These are phyloP conservation scores for Dendrocalamus latiflorus DNA, from an alignment of 202 grass and related monocot species.

Conservation along the genomic window DNA sequence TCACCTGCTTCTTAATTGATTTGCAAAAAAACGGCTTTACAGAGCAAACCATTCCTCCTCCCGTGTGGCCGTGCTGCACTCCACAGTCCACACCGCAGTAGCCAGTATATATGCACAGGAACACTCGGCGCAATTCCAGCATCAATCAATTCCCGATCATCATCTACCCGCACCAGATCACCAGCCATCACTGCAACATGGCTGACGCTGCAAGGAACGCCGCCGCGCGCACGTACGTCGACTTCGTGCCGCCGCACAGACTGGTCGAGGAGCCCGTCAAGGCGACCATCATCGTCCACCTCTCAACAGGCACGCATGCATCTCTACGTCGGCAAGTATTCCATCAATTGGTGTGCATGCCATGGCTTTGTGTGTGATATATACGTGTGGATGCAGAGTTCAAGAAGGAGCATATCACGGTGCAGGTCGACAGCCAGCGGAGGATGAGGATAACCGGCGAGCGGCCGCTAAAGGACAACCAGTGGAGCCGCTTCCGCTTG, in stretches of 20 bases:
- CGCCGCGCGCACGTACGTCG: slow-evolving; percentile 26
- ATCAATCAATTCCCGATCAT: not conserved
- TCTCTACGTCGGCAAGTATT: no score
- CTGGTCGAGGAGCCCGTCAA: slow-evolving; percentile 6
- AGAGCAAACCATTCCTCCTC: no score
- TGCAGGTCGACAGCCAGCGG: slow-evolving; percentile 41
- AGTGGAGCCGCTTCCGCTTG: slow-evolving; percentile 44
- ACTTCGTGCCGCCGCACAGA: slow-evolving; percentile 40
- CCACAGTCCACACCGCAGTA: no score
- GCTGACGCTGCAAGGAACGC: no score
- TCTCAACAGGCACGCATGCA: not conserved
- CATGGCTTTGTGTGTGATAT: not conserved
- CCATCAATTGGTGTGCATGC: no score
- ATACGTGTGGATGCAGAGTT: slow-evolving; percentile 54
- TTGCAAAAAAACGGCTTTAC: no score
- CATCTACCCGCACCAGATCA: not conserved
- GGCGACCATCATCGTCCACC: slow-evolving; percentile 34
- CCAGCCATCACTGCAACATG: no score
- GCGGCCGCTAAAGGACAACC: slow-evolving; percentile 1
- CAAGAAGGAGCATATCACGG: slow-evolving; percentile 56
- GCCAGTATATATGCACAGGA: not conserved
- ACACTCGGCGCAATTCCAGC: not conserved
- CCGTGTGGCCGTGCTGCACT: no score
- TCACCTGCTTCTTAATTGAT: no score
- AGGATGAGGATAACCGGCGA: slow-evolving; percentile 49